Percentiles rank a stretch among this genome's conserved stretches.
phyloP scores from a whole-genome alignment of 2,329 filamentous ascomycete genomes.

The Calonectria fujianensis region DNA sequence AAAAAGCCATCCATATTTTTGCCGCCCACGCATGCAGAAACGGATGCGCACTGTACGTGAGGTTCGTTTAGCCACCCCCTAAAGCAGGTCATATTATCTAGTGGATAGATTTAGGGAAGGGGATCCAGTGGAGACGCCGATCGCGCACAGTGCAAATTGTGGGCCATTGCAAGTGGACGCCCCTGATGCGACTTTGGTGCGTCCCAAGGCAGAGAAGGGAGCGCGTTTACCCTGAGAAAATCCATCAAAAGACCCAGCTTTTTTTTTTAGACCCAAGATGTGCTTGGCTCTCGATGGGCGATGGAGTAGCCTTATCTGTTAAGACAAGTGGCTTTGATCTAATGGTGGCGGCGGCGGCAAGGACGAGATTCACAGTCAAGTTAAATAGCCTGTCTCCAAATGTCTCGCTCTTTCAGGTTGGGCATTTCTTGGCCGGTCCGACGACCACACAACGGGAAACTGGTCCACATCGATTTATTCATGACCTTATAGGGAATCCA shows the following conservation, averaged over 20 bases:
- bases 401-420: conserved; percentile 30
- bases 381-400: conserved; percentile 21
- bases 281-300: neutral
- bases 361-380: neutral
- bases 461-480: conserved; percentile 24
- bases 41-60: conserved; percentile 27
- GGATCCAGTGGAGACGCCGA: conserved; percentile 21
- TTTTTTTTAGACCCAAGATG: neutral
- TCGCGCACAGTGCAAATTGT: conserved; percentile 31
- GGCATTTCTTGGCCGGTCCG: conserved; percentile 4
- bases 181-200: conserved; percentile 27
- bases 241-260: conserved; percentile 6
- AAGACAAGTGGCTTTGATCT: neutral
- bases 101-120: neutral
- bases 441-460: conserved; percentile 7
- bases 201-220: conserved; percentile 21
- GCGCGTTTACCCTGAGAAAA: conserved; percentile 21
- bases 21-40: conserved; percentile 36
- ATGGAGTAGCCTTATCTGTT: neutral
- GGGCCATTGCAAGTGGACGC: conserved; percentile 15
- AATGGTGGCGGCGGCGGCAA: no score
- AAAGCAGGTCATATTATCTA: conserved; percentile 3
- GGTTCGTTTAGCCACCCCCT: conserved; percentile 26
- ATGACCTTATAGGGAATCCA: neutral
- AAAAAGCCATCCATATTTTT: conserved; percentile 8